A percentile compares a stretch with the other conserved stretches of the same genome.
Evolutionary conservation across 2,329 filamentous ascomycete species (phyloP).

Genomic region (Xylariaceae sp.): DNA sequence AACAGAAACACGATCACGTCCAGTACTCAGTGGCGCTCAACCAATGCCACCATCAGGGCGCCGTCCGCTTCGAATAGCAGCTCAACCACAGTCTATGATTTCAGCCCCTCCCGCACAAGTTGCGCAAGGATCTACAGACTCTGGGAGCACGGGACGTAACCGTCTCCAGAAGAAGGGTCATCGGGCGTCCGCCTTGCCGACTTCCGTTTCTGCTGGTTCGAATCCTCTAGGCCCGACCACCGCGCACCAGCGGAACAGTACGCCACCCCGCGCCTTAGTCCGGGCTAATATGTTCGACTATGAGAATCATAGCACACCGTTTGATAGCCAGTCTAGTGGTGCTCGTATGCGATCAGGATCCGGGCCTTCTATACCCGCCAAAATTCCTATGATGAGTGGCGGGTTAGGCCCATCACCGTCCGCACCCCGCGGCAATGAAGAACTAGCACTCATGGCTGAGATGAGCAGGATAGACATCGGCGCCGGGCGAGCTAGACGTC

Average conservation of each 20-base stretch:
- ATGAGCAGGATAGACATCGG: conserved; percentile 65
- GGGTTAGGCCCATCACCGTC: conserved; percentile 27
- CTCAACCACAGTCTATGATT: conserved; percentile 48
- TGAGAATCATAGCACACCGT: conserved; percentile 48
- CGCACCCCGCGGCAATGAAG: conserved; percentile 38
- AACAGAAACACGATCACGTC: conserved; percentile 38
- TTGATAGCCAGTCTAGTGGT: conserved; percentile 30
- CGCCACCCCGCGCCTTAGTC: conserved; percentile 42
- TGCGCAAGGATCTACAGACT: conserved; percentile 34
- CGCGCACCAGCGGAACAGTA: conserved; percentile 48
- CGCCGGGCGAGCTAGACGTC: conserved; percentile 52
- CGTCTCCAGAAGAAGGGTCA: conserved; percentile 62
- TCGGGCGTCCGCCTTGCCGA: conserved; percentile 42
- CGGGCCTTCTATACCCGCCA: conserved; percentile 64
- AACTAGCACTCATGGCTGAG: conserved; percentile 64
- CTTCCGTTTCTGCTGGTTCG: conserved; percentile 37
- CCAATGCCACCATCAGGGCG: conserved; percentile 49
- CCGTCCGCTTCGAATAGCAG: conserved; percentile 48
- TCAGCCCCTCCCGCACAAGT: conserved; percentile 31
- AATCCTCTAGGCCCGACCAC: conserved; percentile 52
- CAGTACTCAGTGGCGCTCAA: conserved; percentile 50
- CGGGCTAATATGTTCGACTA: conserved; percentile 52
- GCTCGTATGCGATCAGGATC: conserved; percentile 33
- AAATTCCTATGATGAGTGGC: conserved; percentile 55
- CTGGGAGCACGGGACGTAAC: conserved; percentile 46